Evolutionary conservation across 2,329 filamentous ascomycete species (phyloP).

Genomic region (Botrytis fabae): DNA sequence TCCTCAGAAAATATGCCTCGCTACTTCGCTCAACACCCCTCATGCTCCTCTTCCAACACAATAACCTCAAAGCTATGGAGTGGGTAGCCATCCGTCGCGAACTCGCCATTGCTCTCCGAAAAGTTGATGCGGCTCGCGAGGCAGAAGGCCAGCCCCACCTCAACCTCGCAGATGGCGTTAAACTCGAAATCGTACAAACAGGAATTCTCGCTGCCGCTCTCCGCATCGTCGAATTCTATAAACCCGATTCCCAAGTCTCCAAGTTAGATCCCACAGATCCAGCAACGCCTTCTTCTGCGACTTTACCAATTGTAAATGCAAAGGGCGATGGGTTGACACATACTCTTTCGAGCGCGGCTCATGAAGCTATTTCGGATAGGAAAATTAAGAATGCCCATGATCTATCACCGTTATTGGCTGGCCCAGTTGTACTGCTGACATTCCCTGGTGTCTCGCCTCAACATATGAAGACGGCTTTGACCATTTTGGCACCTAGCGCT

Average conservation of each 20-base stretch:
- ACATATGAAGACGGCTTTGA: constrained; percentile 79
- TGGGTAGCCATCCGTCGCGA: constrained; percentile 67
- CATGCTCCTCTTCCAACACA: constrained; percentile 72
- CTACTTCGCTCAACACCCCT: constrained; percentile 69
- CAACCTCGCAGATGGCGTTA: constrained; percentile 61
- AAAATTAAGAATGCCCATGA: constrained; percentile 52
- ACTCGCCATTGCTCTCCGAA: constrained; percentile 57
- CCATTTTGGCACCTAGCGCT: constrained; percentile 70
- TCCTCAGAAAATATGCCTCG: constrained; percentile 73
- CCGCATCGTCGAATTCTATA: constrained; percentile 82
- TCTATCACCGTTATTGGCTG: constrained; percentile 75
- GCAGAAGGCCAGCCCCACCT: constrained; percentile 46
- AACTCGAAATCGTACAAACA: constrained; percentile 82
- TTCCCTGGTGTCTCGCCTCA: constrained; percentile 82
- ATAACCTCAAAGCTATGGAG: constrained; percentile 68
- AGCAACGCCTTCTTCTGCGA: constrained; percentile 31
- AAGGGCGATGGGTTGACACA: constrained; percentile 50
- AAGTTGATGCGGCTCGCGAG: constrained; percentile 58
- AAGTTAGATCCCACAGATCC: constrained; percentile 30
- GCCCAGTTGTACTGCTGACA: constrained; percentile 76
- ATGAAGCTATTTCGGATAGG: constrained; percentile 43
- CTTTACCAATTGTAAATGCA: constrained; percentile 25
- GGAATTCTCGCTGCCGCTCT: constrained; percentile 86
- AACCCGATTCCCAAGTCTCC: constrained; percentile 47
- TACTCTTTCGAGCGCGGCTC: constrained; percentile 52